Evolutionary conservation across 2,329 filamentous ascomycete species (phyloP).

Genomic region (Bipolaris sorokiniana): DNA sequence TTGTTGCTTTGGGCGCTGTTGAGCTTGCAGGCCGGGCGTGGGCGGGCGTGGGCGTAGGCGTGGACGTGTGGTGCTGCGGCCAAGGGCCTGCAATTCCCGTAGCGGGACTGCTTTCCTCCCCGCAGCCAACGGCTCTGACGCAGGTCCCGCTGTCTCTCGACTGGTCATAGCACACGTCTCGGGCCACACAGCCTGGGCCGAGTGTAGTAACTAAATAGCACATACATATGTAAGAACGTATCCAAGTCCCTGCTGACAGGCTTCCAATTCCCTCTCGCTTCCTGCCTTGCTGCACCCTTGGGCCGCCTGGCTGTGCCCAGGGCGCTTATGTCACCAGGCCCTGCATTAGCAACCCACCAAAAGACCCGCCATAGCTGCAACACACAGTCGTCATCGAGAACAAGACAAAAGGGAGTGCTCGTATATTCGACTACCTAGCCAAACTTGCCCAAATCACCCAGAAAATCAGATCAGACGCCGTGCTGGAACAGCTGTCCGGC

Average conservation of each 20-base stretch:
- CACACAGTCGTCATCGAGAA: not conserved
- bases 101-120: constrained; percentile 32
- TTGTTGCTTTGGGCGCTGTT: constrained; percentile 18
- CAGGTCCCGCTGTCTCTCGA: constrained; percentile 11
- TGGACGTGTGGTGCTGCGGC: constrained; percentile 25
- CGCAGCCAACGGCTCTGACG: constrained; percentile 25
- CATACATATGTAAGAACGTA: not conserved
- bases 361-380: not conserved
- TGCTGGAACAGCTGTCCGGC: constrained; percentile 28
- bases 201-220: not conserved
- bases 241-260: not conserved
- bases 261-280: not conserved
- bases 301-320: not conserved
- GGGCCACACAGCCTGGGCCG: not conserved
- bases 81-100: constrained; percentile 21
- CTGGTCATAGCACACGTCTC: constrained; percentile 5
- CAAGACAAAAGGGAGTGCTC: not conserved
- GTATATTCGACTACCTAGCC: not conserved
- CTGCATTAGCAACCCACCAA: constrained; percentile 3
- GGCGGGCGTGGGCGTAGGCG: constrained; percentile 13
- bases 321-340: not conserved
- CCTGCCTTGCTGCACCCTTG: not conserved
- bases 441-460: constrained; percentile 17
- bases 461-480: constrained; percentile 30
- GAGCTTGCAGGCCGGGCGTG: too few relatives aligned